Percentiles rank a stretch among this genome's conserved stretches.
phyloP scores from a whole-genome alignment of 345 rosid genomes.

The Eucalyptus cloeziana region DNA sequence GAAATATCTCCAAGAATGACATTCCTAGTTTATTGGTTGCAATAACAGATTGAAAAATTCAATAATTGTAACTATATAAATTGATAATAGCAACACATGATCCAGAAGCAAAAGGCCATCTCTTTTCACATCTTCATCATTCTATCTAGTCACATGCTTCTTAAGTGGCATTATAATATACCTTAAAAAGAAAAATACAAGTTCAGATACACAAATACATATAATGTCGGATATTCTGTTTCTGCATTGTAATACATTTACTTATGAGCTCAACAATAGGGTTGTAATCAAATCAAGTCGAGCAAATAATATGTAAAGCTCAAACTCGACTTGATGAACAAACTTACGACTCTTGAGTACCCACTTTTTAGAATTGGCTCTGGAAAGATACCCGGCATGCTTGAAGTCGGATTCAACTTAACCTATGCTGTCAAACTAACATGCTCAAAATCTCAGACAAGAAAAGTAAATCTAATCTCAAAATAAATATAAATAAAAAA shows the following conservation, averaged over 20 bases:
- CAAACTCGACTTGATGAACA: not conserved
- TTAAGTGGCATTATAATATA: too few species aligned
- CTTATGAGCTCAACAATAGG: not conserved
- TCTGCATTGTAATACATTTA: not conserved
- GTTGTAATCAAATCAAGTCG: too few species aligned
- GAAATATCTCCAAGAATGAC: not conserved
- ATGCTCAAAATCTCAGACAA: not conserved
- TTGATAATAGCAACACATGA: too few species aligned
- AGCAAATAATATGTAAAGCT: not conserved
- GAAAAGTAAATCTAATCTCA: not conserved
- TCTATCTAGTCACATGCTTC: too few species aligned
- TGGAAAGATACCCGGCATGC: not conserved
- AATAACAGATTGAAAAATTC: too few species aligned
- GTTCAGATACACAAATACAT: too few species aligned
- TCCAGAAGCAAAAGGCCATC: too few species aligned
- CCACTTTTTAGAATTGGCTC: not conserved
- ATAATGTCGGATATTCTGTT: not conserved
- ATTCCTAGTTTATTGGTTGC: too few species aligned
- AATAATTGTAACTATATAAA: too few species aligned
- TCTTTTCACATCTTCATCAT: too few species aligned
- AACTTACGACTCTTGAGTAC: not conserved
- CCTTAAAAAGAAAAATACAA: too few species aligned
- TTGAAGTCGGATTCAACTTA: not conserved
- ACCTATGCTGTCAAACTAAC: not conserved
- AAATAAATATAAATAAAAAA: too few species aligned